These are phyloP conservation scores for Aspergillus japonicus DNA, from an alignment of 2,329 filamentous ascomycete species.

Conservation along the genomic window DNA sequence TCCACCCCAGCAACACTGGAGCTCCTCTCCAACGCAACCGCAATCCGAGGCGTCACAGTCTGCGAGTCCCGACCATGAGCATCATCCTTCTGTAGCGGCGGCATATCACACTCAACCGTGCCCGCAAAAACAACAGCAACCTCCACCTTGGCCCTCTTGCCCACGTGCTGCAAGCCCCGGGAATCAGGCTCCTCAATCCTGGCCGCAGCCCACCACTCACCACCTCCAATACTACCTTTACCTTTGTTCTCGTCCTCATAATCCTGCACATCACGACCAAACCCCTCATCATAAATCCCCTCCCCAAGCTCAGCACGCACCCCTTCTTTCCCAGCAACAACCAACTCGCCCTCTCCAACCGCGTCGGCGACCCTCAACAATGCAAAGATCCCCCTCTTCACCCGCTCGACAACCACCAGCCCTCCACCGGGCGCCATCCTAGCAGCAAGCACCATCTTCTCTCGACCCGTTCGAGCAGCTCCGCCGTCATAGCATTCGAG, in stretches of 20 bases:
- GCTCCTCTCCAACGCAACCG: not conserved
- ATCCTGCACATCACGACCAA: not conserved
- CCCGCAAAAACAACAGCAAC: constrained; percentile 31
- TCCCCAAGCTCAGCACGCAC: no score
- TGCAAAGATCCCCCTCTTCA: constrained; percentile 42
- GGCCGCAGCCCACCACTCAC: constrained; percentile 39
- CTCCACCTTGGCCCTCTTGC: constrained; percentile 26
- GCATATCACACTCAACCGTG: not conserved
- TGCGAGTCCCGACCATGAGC: not conserved
- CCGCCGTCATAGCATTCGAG: constrained; percentile 25
- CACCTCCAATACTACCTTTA: not conserved
- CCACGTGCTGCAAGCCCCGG: constrained; percentile 15
- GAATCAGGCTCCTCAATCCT: constrained; percentile 31
- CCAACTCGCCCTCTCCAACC: constrained; percentile 40
- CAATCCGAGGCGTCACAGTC: not conserved
- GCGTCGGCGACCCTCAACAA: constrained; percentile 34
- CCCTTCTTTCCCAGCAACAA: constrained; percentile 26
- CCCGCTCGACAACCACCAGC: constrained; percentile 41
- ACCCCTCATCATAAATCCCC: not conserved
- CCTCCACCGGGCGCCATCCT: constrained; percentile 30
- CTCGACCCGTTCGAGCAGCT: constrained; percentile 4
- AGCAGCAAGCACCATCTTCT: constrained; percentile 35
- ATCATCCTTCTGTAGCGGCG: not conserved
- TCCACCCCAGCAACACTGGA: not conserved
- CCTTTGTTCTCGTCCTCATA: not conserved